Conservation (phyloP, 148 eudicot genomes). For the Fagopyrum esculentum region DNA sequence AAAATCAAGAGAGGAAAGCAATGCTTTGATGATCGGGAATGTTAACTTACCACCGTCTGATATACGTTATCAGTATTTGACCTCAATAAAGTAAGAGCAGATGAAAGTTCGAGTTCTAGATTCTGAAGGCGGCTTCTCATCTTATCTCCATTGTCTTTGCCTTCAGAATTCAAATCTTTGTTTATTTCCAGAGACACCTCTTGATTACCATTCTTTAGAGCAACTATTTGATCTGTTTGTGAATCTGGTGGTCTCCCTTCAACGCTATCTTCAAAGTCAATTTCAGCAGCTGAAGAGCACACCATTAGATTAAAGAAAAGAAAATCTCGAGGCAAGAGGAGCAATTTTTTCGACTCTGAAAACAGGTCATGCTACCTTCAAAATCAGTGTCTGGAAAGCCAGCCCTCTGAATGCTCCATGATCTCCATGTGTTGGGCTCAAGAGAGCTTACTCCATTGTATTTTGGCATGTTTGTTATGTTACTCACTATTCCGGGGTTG, state of each 20-base stretch:
- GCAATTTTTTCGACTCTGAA: background rate
- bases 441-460: conserved; percentile 23
- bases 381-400: conserved; percentile 42
- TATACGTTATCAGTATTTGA: conserved; percentile 33
- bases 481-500: conserved; percentile 21
- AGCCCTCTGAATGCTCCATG: conserved; percentile 57
- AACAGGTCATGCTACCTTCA: conserved; percentile 44
- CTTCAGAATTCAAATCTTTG: conserved; percentile 13
- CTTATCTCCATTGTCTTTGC: conserved; percentile 22
- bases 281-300: conserved; percentile 56
- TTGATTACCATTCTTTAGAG: conserved; percentile 18
- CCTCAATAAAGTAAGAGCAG: conserved; percentile 46
- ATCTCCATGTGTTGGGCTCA: conserved; percentile 43
- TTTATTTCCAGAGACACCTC: conserved; percentile 21
- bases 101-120: conserved; percentile 63
- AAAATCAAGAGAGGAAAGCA: background rate
- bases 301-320: conserved; percentile 2
- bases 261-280: conserved; percentile 23
- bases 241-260: conserved; percentile 18
- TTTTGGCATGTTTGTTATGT: conserved; percentile 17
- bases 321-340: background rate
- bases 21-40: background rate
- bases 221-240: conserved; percentile 21
- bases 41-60: conserved; percentile 21
- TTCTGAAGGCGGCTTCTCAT: conserved; percentile 58